These are phyloP conservation scores for Yarrowia hollandica DNA, from an alignment of 805 yeast species.

Conservation along the genomic window DNA sequence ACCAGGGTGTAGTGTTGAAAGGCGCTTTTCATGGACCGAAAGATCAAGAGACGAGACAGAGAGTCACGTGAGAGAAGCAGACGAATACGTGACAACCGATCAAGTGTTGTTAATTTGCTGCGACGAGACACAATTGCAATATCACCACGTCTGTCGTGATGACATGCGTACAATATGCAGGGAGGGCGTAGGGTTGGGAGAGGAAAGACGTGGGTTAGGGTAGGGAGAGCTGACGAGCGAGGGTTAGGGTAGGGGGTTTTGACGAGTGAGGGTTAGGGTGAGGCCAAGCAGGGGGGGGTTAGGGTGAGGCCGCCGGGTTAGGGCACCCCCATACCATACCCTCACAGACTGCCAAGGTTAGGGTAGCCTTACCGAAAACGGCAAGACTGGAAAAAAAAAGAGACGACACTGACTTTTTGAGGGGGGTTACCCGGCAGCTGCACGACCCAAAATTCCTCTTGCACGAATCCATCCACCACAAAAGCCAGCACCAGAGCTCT, in stretches of 20 bases:
- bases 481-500: conserved; percentile 25
- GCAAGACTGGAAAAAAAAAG: not conserved
- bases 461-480: conserved; percentile 10
- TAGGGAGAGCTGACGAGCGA: too few species aligned
- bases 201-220: too few species aligned
- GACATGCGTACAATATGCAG: not conserved
- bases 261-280: not conserved
- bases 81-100: too few species aligned
- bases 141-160: too few species aligned
- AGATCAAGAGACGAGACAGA: too few species aligned
- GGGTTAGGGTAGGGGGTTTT: not conserved
- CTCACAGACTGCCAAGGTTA: too few species aligned
- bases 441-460: conserved; percentile 27
- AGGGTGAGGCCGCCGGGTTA: not conserved
- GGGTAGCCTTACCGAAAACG: too few species aligned
- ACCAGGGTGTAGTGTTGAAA: not conserved
- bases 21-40: not conserved
- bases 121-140: too few species aligned
- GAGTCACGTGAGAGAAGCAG: too few species aligned
- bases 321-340: too few species aligned
- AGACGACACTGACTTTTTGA: not conserved
- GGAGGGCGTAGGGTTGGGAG: not conserved
- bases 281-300: not conserved
- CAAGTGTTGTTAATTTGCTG: too few species aligned
- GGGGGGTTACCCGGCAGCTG: conserved; percentile 24